Percentiles rank a stretch among this genome's conserved stretches.
Conservation (phyloP, 371 early-diverging fungal genomes). For the Haplosporangium sp. region DNA sequence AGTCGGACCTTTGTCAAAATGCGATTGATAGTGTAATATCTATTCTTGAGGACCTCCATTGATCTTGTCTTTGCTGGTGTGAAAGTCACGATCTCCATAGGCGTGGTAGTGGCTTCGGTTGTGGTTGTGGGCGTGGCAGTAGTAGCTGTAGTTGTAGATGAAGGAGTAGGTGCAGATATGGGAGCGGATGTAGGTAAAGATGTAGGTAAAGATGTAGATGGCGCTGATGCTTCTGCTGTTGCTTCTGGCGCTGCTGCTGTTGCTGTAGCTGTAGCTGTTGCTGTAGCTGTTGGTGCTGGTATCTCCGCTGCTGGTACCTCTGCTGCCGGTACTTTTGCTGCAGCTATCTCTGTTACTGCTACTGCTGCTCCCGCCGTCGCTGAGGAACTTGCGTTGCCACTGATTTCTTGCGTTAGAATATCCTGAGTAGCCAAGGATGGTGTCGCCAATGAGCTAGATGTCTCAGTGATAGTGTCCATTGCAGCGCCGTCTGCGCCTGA, state of each 20-base stretch:
- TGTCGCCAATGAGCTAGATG: too few species aligned
- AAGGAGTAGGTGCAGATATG: not conserved
- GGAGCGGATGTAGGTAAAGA: not conserved
- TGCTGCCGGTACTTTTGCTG: not conserved
- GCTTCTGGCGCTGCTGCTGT: constrained; percentile 5
- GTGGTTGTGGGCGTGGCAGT: not conserved
- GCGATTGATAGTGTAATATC: constrained; percentile 30
- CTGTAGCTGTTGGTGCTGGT: not conserved
- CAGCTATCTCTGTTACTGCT: not conserved
- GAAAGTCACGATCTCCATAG: constrained; percentile 16
- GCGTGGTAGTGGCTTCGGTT: not conserved
- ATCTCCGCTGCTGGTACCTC: not conserved
- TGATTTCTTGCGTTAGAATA: too few species aligned
- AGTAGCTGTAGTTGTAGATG: not conserved
- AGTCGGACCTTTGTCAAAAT: constrained; percentile 27
- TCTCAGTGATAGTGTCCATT: too few species aligned
- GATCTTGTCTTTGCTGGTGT: constrained; percentile 50
- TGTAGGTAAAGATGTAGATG: constrained; percentile 2
- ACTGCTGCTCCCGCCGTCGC: too few species aligned
- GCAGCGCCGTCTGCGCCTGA: not conserved
- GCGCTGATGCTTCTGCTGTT: not conserved
- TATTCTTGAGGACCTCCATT: constrained; percentile 56
- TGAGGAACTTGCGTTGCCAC: too few species aligned
- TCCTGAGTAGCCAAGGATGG: too few species aligned
- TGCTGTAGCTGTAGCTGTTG: not conserved